These are phyloP conservation scores for Favolaschia claudopus DNA, from an alignment of 768 basidiomycete species.

Conservation along the genomic window DNA sequence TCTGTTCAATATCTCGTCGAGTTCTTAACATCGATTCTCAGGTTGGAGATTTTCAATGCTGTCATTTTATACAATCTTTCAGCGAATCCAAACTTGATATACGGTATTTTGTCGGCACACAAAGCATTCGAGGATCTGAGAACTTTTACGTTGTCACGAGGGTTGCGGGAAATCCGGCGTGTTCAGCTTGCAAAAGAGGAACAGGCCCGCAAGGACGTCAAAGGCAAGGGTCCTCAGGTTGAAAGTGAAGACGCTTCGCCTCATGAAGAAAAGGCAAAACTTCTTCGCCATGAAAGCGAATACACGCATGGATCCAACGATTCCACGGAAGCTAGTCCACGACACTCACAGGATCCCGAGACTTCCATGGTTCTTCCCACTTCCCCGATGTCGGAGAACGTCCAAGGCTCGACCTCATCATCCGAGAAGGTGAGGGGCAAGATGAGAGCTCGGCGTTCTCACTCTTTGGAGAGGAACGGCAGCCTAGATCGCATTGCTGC, in stretches of 20 bases:
- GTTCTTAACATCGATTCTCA: slow-evolving; percentile 35
- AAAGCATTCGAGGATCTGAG: slow-evolving; percentile 89
- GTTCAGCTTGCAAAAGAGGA: slow-evolving; percentile 79
- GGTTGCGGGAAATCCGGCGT: slow-evolving; percentile 84
- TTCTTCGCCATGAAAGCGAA: slow-evolving; percentile 63
- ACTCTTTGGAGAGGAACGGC: slow-evolving; percentile 57
- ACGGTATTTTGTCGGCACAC: slow-evolving; percentile 85
- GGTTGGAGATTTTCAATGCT: slow-evolving; percentile 92
- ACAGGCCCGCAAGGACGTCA: slow-evolving; percentile 52
- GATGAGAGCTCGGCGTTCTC: slow-evolving; percentile 76
- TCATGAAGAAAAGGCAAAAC: slow-evolving; percentile 70
- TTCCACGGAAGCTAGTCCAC: slow-evolving; percentile 18
- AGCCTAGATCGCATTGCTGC: slow-evolving; percentile 72
- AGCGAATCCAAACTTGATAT: slow-evolving; percentile 88
- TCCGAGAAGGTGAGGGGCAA: slow-evolving; percentile 96
- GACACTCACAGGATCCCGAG: slow-evolving; percentile 37
- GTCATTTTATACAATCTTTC: slow-evolving; percentile 79
- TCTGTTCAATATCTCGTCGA: neutral
- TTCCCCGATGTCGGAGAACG: slow-evolving; percentile 52
- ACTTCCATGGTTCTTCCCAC: slow-evolving; percentile 47
- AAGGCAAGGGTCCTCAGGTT: slow-evolving; percentile 46
- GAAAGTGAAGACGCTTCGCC: slow-evolving; percentile 47
- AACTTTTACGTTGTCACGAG: slow-evolving; percentile 88
- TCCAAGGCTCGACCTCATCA: slow-evolving; percentile 40
- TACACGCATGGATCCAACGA: slow-evolving; percentile 29